Evolutionary conservation across 352 stramenopile genomes (phyloP), one percentile per base, ranked within the genome.

Genomic region (Phytophthora hibernalis): DNA sequence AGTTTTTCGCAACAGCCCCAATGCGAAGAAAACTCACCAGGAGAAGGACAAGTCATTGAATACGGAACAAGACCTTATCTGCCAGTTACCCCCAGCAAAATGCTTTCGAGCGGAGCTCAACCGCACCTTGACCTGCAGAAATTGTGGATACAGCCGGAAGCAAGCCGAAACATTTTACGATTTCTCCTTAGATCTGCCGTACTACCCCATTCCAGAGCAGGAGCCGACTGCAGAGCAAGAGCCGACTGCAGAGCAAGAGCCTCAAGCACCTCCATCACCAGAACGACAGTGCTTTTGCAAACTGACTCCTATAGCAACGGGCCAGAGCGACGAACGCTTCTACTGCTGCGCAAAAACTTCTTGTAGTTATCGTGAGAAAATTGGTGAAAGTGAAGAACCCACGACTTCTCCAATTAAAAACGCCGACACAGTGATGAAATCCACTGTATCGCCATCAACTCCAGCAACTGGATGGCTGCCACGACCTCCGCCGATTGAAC

Each of bases 121-220:
- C 22, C 83, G 83, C 26, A 93, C 85, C 0, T 77, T 96, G 28
- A 92, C 87, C 4, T 96, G 89, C 66, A 73, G 65, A 16, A 87
- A 74, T 24, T 96, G 89, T 68, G 72, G 74, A 12, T 95, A 95
- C 76, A 93, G 74, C 24, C 83, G 89, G 22, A 89, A 88, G 51
- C 76, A 93, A 54, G 67, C 85, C 8, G 89, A 96, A 61, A 85
- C 78, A 33, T 96, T 95, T 59, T 93, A 93, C 53, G 87, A 96
- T 51, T 93, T 96, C 57, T 95, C 89, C 3, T 65, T 96, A 15
- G 89, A 96, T 70, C 54, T 96, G 12, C 87, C 89, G 20, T 80
- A 83, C 53, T 55, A 68, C 38, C 49, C 61, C n/a, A 40, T 56
- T 47, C 57, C 53, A 31, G 59, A 70, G 30, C 53, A 55, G 49